A percentile compares a stretch with the other conserved stretches of the same genome.
Evolutionary conservation across 2,329 filamentous ascomycete genomes (phyloP).

Genomic region (Penicillium freii): DNA sequence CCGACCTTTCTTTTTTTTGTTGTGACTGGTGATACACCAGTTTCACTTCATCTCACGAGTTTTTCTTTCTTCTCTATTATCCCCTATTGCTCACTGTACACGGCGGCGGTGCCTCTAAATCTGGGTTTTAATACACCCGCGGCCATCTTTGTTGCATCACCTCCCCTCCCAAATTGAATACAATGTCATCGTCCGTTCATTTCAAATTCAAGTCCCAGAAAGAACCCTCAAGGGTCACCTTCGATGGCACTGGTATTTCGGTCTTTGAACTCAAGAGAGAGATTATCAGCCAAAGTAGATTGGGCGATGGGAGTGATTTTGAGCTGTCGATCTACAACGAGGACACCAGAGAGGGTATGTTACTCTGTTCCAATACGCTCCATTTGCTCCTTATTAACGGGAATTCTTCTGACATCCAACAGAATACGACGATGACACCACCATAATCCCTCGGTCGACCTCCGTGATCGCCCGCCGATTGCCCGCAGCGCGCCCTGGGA

Average conservation of each 20-base stretch:
- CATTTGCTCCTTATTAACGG: constrained; percentile 11
- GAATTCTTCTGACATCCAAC: constrained; percentile 23
- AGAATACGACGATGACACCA: constrained; percentile 98
- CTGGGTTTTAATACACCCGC: constrained; percentile 31
- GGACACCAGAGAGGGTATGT: constrained; percentile 83
- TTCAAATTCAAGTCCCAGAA: constrained; percentile 99
- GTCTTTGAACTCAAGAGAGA: constrained; percentile 99
- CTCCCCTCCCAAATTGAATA: constrained; percentile 41
- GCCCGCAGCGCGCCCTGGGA: constrained; percentile 79
- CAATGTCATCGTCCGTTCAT: constrained; percentile 95
- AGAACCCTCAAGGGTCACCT: constrained; percentile 89
- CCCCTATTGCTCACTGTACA: constrained; percentile 28
- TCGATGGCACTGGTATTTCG: constrained; percentile 95
- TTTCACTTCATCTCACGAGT: constrained; percentile 1
- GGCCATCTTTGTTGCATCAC: constrained; percentile 26
- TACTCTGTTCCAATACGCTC: neutral
- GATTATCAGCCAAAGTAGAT: constrained; percentile 89
- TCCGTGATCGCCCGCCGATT: constrained; percentile 86
- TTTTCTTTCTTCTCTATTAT: constrained; percentile 16
- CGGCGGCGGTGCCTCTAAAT: constrained; percentile 25
- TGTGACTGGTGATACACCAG: neutral
- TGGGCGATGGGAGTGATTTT: constrained; percentile 95
- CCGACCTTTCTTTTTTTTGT: neutral
- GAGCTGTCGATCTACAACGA: constrained; percentile 93
- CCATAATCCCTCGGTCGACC: constrained; percentile 92